Evolutionary conservation across 805 yeast species (phyloP), one percentile per base, ranked within the genome.

Genomic region (Wickerhamomyces mucosus): DNA sequence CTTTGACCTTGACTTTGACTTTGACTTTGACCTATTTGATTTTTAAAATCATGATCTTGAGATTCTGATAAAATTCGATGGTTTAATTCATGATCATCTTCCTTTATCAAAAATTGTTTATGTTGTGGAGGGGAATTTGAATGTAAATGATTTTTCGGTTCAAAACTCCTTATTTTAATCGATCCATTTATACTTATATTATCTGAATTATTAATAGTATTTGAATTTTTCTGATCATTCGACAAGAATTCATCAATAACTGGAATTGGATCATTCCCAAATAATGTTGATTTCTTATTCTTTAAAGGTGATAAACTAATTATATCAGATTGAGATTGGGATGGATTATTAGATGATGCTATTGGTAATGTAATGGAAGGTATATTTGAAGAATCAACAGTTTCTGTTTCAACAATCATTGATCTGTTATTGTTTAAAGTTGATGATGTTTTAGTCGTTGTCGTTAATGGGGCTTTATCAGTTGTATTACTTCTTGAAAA

Each of bases 391-490:
- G 76, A 66, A 24, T 73, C 67, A 13, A 75, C 78, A 0, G 78
- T 72, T 43, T 75, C 81, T 0, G 78, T 71, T 42, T 74, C 81
- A 19, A 75, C 81, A 18, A 69, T 68, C 63, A 71, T 63, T 15
- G 56, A 49, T 29, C 56, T 54, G 16, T 47, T 45, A 4, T 32
- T 34, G n/a, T 32, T 32, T 4, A 27, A 15, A 12, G 39, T 34
- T 13, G 39, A 34, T 2, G 39, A 4, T 4, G 29, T 27, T 21
- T 48, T 46, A n/a, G n/a, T n/a, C n/a, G n/a, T n/a, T n/a, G n/a
- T n/a, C n/a, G n/a, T n/a, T n/a, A n/a, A n/a, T n/a, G n/a, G n/a
- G n/a, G n/a, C n/a, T n/a, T n/a, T n/a, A 15, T 49, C 54, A 3
- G 43, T 39, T 0, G 53, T 46, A 12, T 36, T 42, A 3, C 51